phyloP scores from a whole-genome alignment of 176 grass and related monocot genomes.

The Zizania latifolia region DNA sequence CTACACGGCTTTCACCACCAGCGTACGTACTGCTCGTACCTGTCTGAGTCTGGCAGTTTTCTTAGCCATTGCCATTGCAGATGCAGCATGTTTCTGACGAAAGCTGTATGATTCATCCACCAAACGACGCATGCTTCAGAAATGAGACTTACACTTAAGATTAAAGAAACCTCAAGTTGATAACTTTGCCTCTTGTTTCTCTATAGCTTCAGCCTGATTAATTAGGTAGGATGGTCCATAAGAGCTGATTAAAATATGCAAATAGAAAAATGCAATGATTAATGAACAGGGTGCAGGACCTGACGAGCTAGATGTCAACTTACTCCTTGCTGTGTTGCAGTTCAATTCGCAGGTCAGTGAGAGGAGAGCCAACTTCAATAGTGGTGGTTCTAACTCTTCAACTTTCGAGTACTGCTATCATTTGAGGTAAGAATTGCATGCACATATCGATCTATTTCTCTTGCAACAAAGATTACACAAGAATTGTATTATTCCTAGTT shows the following conservation, averaged over 20 bases:
- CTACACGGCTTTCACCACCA: slow-evolving; percentile 36
- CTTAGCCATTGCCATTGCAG: too few relatives aligned
- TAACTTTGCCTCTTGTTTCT: too few relatives aligned
- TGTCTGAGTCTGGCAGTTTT: too few relatives aligned
- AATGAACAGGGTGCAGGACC: background rate
- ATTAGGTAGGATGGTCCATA: too few relatives aligned
- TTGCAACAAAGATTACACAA: too few relatives aligned
- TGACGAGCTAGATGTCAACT: too few relatives aligned
- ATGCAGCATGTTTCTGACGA: too few relatives aligned
- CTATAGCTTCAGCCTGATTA: too few relatives aligned
- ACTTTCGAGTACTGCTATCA: slow-evolving; percentile 51
- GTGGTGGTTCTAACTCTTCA: background rate
- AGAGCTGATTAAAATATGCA: background rate
- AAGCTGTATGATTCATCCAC: too few relatives aligned
- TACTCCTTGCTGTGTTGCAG: background rate
- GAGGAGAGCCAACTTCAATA: slow-evolving; percentile 1
- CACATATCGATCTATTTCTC: too few relatives aligned
- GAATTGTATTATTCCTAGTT: too few relatives aligned
- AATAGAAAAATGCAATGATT: background rate
- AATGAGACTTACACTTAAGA: background rate
- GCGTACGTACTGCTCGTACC: slow-evolving; percentile 9
- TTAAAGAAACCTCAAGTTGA: background rate
- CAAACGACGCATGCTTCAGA: too few relatives aligned
- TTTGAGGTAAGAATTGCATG: slow-evolving; percentile 11
- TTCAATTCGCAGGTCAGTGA: slow-evolving; percentile 3